Conservation (phyloP, 768 basidiomycete genomes). For the Daedaleopsis nitida region DNA sequence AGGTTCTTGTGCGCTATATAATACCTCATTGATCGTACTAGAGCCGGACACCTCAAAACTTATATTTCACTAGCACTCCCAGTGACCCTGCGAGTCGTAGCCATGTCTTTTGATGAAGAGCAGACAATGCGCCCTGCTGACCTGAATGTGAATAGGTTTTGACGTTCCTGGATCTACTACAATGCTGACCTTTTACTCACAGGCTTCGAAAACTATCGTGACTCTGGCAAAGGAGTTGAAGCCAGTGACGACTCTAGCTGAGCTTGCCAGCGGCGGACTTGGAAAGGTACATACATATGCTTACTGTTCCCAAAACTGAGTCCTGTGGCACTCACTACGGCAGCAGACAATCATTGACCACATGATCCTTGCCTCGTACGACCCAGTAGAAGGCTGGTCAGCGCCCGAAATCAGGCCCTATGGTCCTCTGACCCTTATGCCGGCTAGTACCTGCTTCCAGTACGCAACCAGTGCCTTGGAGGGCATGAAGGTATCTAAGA, state of each 20-base stretch:
- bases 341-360: constrained; percentile 66
- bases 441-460: constrained; percentile 55
- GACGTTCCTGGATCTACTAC: not conserved
- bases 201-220: constrained; percentile 60
- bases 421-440: constrained; percentile 59
- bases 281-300: constrained; percentile 47
- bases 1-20: no score
- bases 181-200: not conserved
- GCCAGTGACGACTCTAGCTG: constrained; percentile 47
- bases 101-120: no score
- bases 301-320: not conserved
- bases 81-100: no score
- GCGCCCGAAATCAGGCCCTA: constrained; percentile 75
- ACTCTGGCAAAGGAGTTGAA: constrained; percentile 49
- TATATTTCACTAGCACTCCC: no score
- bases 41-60: no score
- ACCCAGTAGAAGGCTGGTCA: constrained; percentile 67
- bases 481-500: constrained; percentile 61
- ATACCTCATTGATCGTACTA: no score
- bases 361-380: constrained; percentile 68
- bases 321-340: not conserved
- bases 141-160: not conserved
- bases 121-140: not conserved
- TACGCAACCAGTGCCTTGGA: constrained; percentile 64
- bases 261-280: constrained; percentile 42